Evolutionary conservation across 2,329 filamentous ascomycete species (phyloP), one percentile per base, ranked within the genome.

Genomic region (Neofusicoccum parvum): DNA sequence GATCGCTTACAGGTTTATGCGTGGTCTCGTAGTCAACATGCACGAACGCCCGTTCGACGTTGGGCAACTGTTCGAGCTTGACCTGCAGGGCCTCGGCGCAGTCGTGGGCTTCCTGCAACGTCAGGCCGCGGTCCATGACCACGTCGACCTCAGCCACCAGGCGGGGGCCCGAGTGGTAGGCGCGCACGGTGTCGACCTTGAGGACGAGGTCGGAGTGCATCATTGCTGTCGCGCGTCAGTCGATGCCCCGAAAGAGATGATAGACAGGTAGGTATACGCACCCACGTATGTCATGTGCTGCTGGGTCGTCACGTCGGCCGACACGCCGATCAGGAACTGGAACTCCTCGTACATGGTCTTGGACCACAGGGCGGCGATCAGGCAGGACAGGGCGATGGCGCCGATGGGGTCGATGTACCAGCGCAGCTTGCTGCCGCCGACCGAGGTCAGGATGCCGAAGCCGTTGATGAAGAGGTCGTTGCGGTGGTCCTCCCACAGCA

Each of bases 361-460:
- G 41, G 92, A 81, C 95, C 95, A 99, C 67, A 97, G 85, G 59
- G 79, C 81, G 32, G 90, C 88, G 74, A 98, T 94, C 45, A 96
- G 78, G 10, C 89, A 78, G 1, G 92, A 96, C 39, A 98, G 83
- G 17, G 95, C 77, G 71, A 98, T 90, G 72, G 95, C 94, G 49
- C 95, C 95, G 81, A 91, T 88, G 0, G 95, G 93, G 79, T 99
- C 95, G 69, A 99, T 88, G 92, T 92, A 98, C 94, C 94, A 97
- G 67, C 83, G 82, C 23, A 98, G 83, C 82, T 96, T 96, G 69
- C 88, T 88, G 41, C 95, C 95, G 64, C 92, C 92, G n/a, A 97
- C 89, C 3, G 91, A 94, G 1, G 94, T 97, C 63, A 97, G 79
- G 69, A 98, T 88, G 86, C 91, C 93, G 71, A 96, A 92, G 63